Conservation (phyloP, 1,284 basidiomycete species). For the Apiotrichum veenhuisii region DNA sequence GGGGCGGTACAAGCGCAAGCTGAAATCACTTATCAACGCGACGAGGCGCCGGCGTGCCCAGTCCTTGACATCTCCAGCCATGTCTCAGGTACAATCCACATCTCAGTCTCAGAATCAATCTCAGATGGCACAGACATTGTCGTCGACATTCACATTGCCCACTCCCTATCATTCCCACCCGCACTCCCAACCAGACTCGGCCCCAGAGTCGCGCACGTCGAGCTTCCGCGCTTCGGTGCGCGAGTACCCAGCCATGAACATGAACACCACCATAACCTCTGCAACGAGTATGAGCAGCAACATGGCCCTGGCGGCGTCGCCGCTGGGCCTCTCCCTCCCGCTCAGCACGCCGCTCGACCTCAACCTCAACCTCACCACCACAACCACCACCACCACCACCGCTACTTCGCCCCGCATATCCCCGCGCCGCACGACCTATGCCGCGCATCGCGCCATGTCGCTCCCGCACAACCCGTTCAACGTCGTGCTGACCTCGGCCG, state of each 20-base stretch:
- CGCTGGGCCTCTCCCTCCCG: no score
- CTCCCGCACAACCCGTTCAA: slow-evolving; percentile 7
- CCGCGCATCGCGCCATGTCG: not conserved
- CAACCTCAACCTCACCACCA: not conserved
- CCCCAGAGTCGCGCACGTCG: not conserved
- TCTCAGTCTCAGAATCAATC: not conserved
- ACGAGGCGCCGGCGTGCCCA: not conserved
- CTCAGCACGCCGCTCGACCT: not conserved
- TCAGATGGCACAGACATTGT: not conserved
- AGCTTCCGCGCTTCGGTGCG: not conserved
- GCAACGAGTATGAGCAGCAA: not conserved
- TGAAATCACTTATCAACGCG: not conserved
- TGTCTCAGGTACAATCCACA: not conserved
- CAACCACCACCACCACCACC: not conserved
- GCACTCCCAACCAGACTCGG: not conserved
- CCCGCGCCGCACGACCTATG: not conserved
- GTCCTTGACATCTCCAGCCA: not conserved
- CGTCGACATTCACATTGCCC: not conserved
- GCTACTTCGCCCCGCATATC: not conserved
- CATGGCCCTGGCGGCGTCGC: no score
- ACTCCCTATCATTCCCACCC: not conserved
- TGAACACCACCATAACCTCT: not conserved
- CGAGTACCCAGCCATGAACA: not conserved
- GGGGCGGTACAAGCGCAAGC: not conserved
- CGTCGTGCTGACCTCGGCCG: slow-evolving; percentile 15